These are phyloP conservation scores for Meyerozyma sp. DNA, from an alignment of 1,139 yeast species.

Conservation along the genomic window DNA sequence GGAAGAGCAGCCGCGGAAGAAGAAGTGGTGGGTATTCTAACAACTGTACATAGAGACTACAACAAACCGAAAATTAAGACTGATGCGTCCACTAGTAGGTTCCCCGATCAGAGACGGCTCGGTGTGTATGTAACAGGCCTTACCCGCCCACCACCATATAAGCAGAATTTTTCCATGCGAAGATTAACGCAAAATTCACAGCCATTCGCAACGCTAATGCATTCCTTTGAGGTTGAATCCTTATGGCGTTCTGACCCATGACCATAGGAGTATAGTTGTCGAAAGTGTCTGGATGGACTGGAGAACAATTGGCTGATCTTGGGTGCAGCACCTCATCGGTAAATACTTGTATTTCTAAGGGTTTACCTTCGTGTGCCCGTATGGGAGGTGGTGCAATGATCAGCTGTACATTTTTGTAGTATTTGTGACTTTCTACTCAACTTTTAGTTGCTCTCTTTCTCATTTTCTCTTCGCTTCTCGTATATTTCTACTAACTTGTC, in stretches of 20 bases:
- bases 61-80: no score
- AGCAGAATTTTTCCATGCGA: neutral
- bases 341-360: conserved; percentile 53
- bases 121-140: neutral
- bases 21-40: conserved; percentile 25
- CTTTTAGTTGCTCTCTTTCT: no score
- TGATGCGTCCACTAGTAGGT: no score
- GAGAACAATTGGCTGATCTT: conserved; percentile 64
- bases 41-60: neutral
- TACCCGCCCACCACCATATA: neutral
- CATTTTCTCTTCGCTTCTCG: no score
- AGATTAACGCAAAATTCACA: conserved; percentile 62
- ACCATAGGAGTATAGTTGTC: conserved; percentile 58
- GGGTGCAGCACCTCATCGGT: conserved; percentile 78
- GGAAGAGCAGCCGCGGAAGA: conserved; percentile 19
- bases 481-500: no score
- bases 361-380: conserved; percentile 81
- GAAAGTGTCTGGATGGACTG: conserved; percentile 47
- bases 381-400: conserved; percentile 80
- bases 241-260: conserved; percentile 74
- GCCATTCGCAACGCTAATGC: conserved; percentile 62
- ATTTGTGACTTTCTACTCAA: neutral
- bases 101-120: no score
- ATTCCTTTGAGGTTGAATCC: conserved; percentile 76
- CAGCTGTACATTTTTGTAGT: conserved; percentile 46